Conservation (phyloP, 345 rosid genomes). For the Crucihimalaya himalaica region DNA sequence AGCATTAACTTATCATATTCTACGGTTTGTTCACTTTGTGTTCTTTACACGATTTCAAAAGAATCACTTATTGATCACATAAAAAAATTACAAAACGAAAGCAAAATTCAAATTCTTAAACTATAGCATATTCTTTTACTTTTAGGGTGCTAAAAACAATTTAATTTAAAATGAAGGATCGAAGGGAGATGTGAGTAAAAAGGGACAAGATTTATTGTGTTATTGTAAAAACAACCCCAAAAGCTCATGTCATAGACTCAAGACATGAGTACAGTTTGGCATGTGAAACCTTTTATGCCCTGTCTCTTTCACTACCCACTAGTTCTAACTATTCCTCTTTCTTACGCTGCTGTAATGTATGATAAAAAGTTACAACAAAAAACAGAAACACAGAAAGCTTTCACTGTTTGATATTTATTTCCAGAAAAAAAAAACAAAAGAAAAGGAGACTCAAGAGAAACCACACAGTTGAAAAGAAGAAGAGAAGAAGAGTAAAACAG, state of each 20-base stretch:
- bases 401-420: slow-evolving; percentile 23
- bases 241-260: slow-evolving; percentile 19
- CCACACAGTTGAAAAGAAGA: slow-evolving; percentile 5
- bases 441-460: slow-evolving; percentile 4
- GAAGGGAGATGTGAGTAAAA: slow-evolving; percentile 1
- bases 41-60: slow-evolving; percentile 10
- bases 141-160: background rate
- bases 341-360: slow-evolving; percentile 18
- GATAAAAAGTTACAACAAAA: background rate
- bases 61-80: background rate
- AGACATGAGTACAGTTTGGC: slow-evolving; percentile 31
- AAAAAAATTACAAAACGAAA: background rate
- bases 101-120: background rate
- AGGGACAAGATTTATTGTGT: slow-evolving; percentile 1
- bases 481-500: slow-evolving; percentile 4
- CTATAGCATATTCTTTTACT: slow-evolving; percentile 2
- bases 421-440: slow-evolving; percentile 21
- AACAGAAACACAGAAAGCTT: background rate
- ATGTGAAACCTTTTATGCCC: slow-evolving; percentile 38
- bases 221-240: slow-evolving; percentile 21
- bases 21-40: background rate
- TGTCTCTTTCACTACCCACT: slow-evolving; percentile 40
- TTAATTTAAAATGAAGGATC: background rate
- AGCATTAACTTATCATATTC: slow-evolving; percentile 41
- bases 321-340: slow-evolving; percentile 25